Percentiles rank a stretch among this genome's conserved stretches.
Evolutionary conservation across 352 stramenopile genomes (phyloP).

Genomic region (Globisporangium canariense): DNA sequence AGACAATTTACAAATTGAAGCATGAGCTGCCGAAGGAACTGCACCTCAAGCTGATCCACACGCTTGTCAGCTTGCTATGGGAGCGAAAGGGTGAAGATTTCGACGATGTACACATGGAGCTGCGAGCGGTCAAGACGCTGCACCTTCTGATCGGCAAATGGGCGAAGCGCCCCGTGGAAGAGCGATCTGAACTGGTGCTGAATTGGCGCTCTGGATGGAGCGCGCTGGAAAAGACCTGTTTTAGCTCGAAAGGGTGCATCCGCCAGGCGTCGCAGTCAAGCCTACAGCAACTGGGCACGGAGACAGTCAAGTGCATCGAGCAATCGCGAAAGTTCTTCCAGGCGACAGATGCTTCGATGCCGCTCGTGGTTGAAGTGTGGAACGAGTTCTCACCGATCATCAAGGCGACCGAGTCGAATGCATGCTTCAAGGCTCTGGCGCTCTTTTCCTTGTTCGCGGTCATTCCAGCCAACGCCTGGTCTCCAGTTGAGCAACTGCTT

Average conservation of each 20-base stretch:
- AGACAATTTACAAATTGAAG: conserved; percentile 67
- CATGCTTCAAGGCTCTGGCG: conserved; percentile 57
- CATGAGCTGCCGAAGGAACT: conserved; percentile 41
- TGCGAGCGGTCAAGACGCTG: conserved; percentile 35
- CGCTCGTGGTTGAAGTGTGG: conserved; percentile 53
- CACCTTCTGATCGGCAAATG: conserved; percentile 56
- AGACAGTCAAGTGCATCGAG: conserved; percentile 49
- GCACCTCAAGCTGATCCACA: conserved; percentile 42
- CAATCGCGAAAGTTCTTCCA: conserved; percentile 47
- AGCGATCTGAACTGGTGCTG: conserved; percentile 26
- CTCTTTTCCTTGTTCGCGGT: conserved; percentile 58
- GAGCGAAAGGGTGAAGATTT: conserved; percentile 34
- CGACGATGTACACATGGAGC: conserved; percentile 51
- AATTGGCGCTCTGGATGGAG: conserved; percentile 44
- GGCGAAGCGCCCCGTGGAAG: conserved; percentile 26
- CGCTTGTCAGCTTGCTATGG: conserved; percentile 49
- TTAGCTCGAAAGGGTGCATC: conserved; percentile 30
- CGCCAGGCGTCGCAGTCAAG: conserved; percentile 38
- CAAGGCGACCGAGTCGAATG: conserved; percentile 40
- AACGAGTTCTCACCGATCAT: conserved; percentile 34
- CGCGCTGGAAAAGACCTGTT: conserved; percentile 51
- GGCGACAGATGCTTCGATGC: conserved; percentile 19
- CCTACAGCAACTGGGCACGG: conserved; percentile 31
- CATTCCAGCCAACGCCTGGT: conserved; percentile 17
- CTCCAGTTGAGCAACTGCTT: conserved; percentile 26